A percentile compares a stretch with the other conserved stretches of the same genome.
Evolutionary conservation across 1,284 basidiomycete genomes (phyloP).

Genomic region (Phylloporus sp.): DNA sequence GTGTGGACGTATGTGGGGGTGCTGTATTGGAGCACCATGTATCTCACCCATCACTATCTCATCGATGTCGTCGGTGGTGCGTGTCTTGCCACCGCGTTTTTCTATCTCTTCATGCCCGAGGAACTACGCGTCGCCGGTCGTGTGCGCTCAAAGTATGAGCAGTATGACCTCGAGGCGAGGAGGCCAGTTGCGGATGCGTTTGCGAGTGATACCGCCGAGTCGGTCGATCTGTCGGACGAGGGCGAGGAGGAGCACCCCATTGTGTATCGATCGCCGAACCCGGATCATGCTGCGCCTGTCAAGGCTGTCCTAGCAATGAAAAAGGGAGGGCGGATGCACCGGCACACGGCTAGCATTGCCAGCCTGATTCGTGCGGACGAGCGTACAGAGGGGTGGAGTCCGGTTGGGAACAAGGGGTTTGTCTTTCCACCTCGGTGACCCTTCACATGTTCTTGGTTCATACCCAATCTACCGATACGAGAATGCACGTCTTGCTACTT

Average conservation of each 20-base stretch:
- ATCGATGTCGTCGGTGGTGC: conserved; percentile 94
- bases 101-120: conserved; percentile 33
- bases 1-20: conserved; percentile 90
- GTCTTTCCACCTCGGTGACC: conserved; percentile 48
- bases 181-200: no score
- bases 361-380: conserved; percentile 80
- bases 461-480: conserved; percentile 22
- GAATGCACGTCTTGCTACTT: neutral
- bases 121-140: conserved; percentile 47
- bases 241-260: conserved; percentile 42
- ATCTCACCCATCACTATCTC: conserved; percentile 96
- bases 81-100: no score
- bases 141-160: no score
- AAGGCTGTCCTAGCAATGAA: conserved; percentile 36
- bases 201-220: no score
- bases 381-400: conserved; percentile 80
- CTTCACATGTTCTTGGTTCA: conserved; percentile 6
- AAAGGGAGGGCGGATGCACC: conserved; percentile 53
- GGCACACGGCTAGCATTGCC: conserved; percentile 83
- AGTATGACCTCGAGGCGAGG: no score
- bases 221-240: no score
- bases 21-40: conserved; percentile 99
- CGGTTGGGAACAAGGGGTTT: conserved; percentile 58
- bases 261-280: conserved; percentile 71
- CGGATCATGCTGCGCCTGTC: conserved; percentile 26